Evolutionary conservation across 1,139 yeast species (phyloP).

Genomic region (Hanseniaspora uvarum): DNA sequence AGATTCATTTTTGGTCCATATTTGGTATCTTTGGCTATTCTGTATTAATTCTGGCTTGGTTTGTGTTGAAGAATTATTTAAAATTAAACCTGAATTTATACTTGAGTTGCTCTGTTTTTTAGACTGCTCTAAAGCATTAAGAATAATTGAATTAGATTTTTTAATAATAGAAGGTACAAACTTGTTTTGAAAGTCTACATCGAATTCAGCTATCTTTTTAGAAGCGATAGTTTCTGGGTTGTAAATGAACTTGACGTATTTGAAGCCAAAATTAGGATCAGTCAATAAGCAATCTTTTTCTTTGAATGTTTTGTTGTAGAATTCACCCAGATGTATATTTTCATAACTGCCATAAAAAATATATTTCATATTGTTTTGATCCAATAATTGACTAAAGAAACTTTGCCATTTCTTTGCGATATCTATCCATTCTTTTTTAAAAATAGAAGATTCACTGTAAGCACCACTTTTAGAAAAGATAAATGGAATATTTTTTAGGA

Average conservation of each 20-base stretch:
- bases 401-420: conserved; percentile 32
- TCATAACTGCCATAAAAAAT: conserved; percentile 29
- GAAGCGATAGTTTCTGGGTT: conserved; percentile 18
- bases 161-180: conserved; percentile 31
- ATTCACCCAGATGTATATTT: conserved; percentile 15
- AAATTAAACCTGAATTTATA: conserved; percentile 16
- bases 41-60: conserved; percentile 29
- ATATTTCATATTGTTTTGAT: conserved; percentile 30
- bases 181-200: conserved; percentile 21
- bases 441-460: conserved; percentile 27
- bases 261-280: conserved; percentile 34
- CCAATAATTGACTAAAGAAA: conserved; percentile 29
- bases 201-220: neutral
- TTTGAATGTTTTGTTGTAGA: neutral
- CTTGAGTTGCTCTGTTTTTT: conserved; percentile 6
- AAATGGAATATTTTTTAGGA: conserved; percentile 36
- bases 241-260: conserved; percentile 27
- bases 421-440: conserved; percentile 35
- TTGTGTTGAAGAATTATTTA: conserved; percentile 7
- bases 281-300: conserved; percentile 10
- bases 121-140: conserved; percentile 25
- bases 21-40: conserved; percentile 33
- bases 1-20: conserved; percentile 42
- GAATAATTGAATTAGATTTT: conserved; percentile 23
- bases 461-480: conserved; percentile 28